These are phyloP conservation scores for Meyerozyma carpophila DNA, from an alignment of 1,139 yeast genomes.

Conservation along the genomic window DNA sequence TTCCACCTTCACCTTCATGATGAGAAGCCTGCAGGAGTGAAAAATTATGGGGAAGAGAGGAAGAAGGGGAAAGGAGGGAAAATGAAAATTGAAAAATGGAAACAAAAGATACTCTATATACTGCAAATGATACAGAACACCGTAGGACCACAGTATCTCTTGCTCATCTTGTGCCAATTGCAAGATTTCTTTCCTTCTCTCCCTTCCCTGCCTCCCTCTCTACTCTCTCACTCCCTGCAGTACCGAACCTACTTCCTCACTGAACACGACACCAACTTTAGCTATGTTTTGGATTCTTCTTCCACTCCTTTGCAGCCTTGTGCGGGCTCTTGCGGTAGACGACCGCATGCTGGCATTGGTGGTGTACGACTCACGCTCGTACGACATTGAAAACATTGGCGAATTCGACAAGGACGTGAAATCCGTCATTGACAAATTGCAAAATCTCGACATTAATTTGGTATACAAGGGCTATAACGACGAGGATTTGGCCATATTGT, in stretches of 20 bases:
- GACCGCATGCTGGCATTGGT: conserved; percentile 19
- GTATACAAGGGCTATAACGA: conserved; percentile 23
- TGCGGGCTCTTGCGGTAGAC: not conserved
- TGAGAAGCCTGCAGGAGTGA: conserved; percentile 1
- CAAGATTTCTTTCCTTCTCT: not conserved
- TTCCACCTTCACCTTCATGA: conserved; percentile 13
- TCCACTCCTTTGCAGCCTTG: not conserved
- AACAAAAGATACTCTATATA: not conserved
- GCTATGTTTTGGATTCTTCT: conserved; percentile 1
- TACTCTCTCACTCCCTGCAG: not conserved
- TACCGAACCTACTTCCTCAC: not conserved
- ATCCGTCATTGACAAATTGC: conserved; percentile 17
- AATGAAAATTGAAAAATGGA: not conserved
- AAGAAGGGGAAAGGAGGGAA: not conserved
- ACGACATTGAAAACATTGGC: conserved; percentile 16
- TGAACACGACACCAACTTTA: not conserved
- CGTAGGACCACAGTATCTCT: not conserved
- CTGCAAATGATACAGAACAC: not conserved
- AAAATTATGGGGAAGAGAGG: not conserved
- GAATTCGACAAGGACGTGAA: conserved; percentile 15
- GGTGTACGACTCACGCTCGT: conserved; percentile 24
- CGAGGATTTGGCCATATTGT: conserved; percentile 16
- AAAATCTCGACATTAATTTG: conserved; percentile 15
- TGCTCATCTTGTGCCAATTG: not conserved
- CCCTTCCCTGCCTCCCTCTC: not conserved